Evolutionary conservation across 352 stramenopile genomes (phyloP).

Genomic region (Bremia lactucae): DNA sequence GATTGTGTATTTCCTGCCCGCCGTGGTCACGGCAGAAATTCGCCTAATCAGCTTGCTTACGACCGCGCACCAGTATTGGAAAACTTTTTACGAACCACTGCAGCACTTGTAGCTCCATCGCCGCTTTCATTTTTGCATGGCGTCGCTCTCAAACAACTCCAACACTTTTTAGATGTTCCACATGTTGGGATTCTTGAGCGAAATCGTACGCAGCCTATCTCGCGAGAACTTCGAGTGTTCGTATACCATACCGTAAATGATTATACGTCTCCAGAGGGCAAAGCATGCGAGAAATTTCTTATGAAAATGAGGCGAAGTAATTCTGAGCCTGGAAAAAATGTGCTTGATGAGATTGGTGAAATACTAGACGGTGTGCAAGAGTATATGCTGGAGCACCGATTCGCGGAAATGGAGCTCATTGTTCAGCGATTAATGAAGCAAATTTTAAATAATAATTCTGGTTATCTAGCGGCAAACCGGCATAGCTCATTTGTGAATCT

Average conservation of each 20-base stretch:
- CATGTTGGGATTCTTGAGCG: conserved; percentile 54
- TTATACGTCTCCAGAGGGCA: conserved; percentile 62
- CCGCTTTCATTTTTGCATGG: conserved; percentile 67
- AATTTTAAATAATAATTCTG: conserved; percentile 10
- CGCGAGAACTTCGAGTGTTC: conserved; percentile 62
- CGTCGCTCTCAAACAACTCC: conserved; percentile 64
- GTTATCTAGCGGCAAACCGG: conserved; percentile 16
- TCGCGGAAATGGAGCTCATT: conserved; percentile 61
- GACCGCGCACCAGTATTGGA: conserved; percentile 66
- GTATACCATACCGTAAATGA: conserved; percentile 78
- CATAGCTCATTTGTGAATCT: conserved; percentile 65
- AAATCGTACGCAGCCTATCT: conserved; percentile 73
- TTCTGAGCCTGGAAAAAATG: conserved; percentile 34
- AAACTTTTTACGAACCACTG: conserved; percentile 61
- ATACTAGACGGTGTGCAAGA: conserved; percentile 76
- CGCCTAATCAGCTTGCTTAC: conserved; percentile 42
- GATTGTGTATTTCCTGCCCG: conserved; percentile 65
- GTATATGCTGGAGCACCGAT: conserved; percentile 81
- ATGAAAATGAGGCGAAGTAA: conserved; percentile 39
- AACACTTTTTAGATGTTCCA: conserved; percentile 73
- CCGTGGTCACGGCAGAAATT: conserved; percentile 43
- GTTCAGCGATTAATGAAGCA: conserved; percentile 54
- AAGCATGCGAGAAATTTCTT: conserved; percentile 68
- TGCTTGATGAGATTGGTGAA: conserved; percentile 63
- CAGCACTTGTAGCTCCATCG: conserved; percentile 60